These are phyloP conservation scores for Penicillium fuscoglaucum DNA, from an alignment of 2,329 filamentous ascomycete genomes.

Conservation along the genomic window DNA sequence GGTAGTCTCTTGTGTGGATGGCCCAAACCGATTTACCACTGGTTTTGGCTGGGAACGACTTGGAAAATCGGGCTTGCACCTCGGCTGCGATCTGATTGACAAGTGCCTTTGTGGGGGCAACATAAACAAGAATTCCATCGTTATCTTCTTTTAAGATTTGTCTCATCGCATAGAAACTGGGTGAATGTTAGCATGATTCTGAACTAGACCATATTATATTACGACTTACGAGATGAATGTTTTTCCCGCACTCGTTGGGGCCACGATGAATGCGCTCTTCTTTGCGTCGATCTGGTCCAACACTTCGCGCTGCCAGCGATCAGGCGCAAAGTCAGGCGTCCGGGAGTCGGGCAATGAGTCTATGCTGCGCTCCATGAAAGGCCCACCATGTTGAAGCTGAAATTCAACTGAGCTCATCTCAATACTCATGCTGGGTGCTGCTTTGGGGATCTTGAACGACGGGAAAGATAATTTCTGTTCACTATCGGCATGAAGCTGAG, in stretches of 20 bases:
- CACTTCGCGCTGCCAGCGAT: constrained; percentile 74
- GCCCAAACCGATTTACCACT: constrained; percentile 71
- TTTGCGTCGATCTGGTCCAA: constrained; percentile 71
- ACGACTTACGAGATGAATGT: constrained; percentile 66
- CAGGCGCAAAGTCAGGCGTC: constrained; percentile 67
- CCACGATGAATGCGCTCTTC: constrained; percentile 71
- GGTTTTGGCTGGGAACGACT: constrained; percentile 54
- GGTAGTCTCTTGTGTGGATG: constrained; percentile 73
- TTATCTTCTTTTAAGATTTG: constrained; percentile 68
- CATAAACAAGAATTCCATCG: constrained; percentile 72
- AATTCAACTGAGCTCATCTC: constrained; percentile 56
- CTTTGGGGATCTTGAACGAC: constrained; percentile 18
- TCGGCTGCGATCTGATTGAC: constrained; percentile 84
- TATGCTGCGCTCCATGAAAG: constrained; percentile 73
- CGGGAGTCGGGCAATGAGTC: constrained; percentile 67
- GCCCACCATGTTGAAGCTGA: constrained; percentile 67
- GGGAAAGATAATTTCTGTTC: constrained; percentile 22
- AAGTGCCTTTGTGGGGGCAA: constrained; percentile 77
- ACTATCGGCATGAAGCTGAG: constrained; percentile 16
- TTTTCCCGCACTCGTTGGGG: constrained; percentile 76
- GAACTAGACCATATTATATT: not conserved
- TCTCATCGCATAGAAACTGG: constrained; percentile 74
- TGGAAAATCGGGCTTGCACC: constrained; percentile 71
- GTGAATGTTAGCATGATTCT: not conserved
- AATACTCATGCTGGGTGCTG: constrained; percentile 32